A percentile compares a stretch with the other conserved stretches of the same genome.
Evolutionary conservation across 163 green algal species (phyloP).

Genomic region (Coccomyxa subellipsoidea): DNA sequence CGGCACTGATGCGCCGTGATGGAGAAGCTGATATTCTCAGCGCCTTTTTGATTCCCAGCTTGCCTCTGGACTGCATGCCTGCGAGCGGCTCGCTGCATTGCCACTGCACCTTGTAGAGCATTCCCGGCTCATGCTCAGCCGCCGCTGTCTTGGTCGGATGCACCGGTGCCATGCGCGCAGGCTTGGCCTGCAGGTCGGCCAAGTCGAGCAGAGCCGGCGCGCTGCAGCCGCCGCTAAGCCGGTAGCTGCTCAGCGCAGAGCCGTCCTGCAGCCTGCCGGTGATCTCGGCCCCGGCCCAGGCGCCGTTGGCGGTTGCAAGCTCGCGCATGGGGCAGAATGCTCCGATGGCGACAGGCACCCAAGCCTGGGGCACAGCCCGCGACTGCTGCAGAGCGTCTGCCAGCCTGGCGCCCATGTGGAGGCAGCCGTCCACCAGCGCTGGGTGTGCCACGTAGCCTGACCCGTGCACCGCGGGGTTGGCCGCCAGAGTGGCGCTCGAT

Average conservation of each 20-base stretch:
- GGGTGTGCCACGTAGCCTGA: conserved; percentile 11
- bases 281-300: background rate
- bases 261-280: background rate
- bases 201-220: background rate
- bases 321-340: background rate
- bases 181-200: background rate
- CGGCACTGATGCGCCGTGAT: background rate
- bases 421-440: conserved; percentile 16
- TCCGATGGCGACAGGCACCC: background rate
- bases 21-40: too few species aligned
- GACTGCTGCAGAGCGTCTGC: background rate
- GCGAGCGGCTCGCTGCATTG: background rate
- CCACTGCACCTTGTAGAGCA: background rate
- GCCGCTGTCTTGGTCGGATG: too few species aligned
- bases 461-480: background rate
- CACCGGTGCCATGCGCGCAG: background rate
- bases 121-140: background rate
- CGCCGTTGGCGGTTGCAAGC: background rate
- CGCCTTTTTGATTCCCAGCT: background rate
- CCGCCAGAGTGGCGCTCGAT: background rate
- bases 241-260: background rate
- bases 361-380: background rate
- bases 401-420: conserved; percentile 12
- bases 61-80: background rate
- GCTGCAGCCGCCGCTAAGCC: background rate